Evolutionary conservation across 148 eudicot genomes (phyloP).

Genomic region (Dianthus caryophyllus): DNA sequence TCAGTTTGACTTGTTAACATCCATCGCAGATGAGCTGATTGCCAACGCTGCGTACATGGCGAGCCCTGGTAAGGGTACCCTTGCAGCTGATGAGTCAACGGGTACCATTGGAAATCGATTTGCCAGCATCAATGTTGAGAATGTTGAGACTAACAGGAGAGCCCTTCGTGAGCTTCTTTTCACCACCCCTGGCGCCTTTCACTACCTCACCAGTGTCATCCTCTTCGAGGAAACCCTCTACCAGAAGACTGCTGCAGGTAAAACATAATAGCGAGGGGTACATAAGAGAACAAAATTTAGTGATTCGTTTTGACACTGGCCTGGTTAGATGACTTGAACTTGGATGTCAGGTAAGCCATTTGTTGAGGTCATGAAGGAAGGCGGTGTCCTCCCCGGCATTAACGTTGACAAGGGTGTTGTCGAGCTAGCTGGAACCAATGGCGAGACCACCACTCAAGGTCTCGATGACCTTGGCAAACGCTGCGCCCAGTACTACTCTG

Average conservation of each 20-base stretch:
- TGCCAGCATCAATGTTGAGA: slow-evolving; percentile 78
- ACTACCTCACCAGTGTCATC: slow-evolving; percentile 77
- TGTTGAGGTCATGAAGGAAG: slow-evolving; percentile 76
- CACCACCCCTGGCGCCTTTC: slow-evolving; percentile 67
- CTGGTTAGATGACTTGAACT: background rate
- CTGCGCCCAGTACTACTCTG: slow-evolving; percentile 64
- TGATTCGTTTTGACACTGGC: background rate
- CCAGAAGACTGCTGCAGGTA: slow-evolving; percentile 79
- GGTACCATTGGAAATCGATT: slow-evolving; percentile 91
- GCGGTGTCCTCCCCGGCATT: slow-evolving; percentile 80
- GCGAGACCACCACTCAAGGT: slow-evolving; percentile 91
- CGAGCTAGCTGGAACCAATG: slow-evolving; percentile 75
- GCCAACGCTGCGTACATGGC: slow-evolving; percentile 83
- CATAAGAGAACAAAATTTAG: too few species aligned
- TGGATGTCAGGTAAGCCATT: slow-evolving; percentile 62
- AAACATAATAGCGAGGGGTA: too few species aligned
- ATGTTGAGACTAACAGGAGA: slow-evolving; percentile 78
- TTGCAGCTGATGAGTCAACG: slow-evolving; percentile 94
- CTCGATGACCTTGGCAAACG: slow-evolving; percentile 70
- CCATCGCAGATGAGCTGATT: too few species aligned
- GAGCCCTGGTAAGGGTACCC: slow-evolving; percentile 95
- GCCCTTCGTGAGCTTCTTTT: slow-evolving; percentile 91
- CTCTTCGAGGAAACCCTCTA: slow-evolving; percentile 91
- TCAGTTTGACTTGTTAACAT: too few species aligned
- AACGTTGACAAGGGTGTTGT: slow-evolving; percentile 93